phyloP scores from a whole-genome alignment of 768 basidiomycete species.

The Suillus hirtellus region DNA sequence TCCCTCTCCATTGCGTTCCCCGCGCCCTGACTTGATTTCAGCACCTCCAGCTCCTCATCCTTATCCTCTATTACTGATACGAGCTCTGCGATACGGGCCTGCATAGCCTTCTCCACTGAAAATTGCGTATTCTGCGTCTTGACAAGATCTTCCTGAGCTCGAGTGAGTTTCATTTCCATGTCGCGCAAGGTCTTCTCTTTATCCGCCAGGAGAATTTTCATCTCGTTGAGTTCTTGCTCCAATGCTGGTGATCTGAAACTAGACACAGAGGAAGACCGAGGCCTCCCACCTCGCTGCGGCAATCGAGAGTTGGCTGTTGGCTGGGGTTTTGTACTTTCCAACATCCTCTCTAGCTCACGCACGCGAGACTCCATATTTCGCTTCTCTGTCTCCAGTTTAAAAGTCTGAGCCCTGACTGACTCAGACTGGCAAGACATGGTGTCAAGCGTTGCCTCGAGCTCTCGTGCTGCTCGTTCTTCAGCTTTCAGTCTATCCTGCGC shows the following conservation, averaged over 20 bases:
- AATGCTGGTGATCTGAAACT: slow-evolving; percentile 49
- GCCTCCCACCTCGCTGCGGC: slow-evolving; percentile 40
- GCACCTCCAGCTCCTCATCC: slow-evolving; percentile 56
- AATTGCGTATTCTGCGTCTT: slow-evolving; percentile 60
- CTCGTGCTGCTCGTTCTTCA: slow-evolving; percentile 49
- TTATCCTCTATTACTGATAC: slow-evolving; percentile 49
- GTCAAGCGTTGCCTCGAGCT: slow-evolving; percentile 59
- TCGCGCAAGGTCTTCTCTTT: slow-evolving; percentile 46
- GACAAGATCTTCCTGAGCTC: slow-evolving; percentile 48
- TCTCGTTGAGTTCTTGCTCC: slow-evolving; percentile 56
- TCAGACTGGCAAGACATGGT: slow-evolving; percentile 55
- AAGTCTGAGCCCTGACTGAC: slow-evolving; percentile 39
- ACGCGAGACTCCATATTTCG: slow-evolving; percentile 54
- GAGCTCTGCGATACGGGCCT: slow-evolving; percentile 46
- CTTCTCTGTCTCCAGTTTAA: slow-evolving; percentile 61
- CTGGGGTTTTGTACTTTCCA: slow-evolving; percentile 38
- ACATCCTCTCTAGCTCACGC: slow-evolving; percentile 52
- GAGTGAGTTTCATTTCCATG: slow-evolving; percentile 49
- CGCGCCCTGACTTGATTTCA: slow-evolving; percentile 36
- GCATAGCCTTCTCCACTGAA: slow-evolving; percentile 49
- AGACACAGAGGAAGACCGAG: slow-evolving; percentile 61
- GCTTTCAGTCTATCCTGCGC: slow-evolving; percentile 53
- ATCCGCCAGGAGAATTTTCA: slow-evolving; percentile 42
- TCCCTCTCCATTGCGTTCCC: slow-evolving; percentile 52
- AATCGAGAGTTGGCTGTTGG: slow-evolving; percentile 27